These are phyloP conservation scores for Codiaeum variegatum DNA, from an alignment of 441 rosid species.

Conservation along the genomic window DNA sequence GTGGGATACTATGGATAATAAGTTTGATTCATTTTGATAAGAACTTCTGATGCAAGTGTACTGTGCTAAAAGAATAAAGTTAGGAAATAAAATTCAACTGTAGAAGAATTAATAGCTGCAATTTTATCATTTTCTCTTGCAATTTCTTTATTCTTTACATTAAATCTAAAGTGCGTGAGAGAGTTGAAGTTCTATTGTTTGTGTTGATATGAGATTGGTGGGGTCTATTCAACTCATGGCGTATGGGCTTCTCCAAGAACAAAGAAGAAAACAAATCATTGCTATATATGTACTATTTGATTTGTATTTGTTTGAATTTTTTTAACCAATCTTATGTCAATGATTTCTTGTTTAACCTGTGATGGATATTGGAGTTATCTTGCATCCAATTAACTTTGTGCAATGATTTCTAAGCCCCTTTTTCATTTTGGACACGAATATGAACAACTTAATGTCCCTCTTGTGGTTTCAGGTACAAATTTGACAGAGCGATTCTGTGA, in stretches of 20 bases:
- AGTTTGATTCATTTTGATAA: neutral
- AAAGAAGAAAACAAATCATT: neutral
- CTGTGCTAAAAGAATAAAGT: neutral
- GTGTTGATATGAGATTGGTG: neutral
- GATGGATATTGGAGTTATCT: neutral
- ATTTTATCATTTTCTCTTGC: neutral
- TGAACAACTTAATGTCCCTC: slow-evolving; percentile 20
- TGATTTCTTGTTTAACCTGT: neutral
- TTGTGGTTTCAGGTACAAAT: slow-evolving; percentile 61
- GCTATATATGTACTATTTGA: neutral
- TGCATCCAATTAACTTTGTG: neutral
- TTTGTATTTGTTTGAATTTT: neutral
- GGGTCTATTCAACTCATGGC: neutral
- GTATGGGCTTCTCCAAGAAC: neutral
- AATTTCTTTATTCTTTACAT: neutral
- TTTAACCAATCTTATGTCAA: neutral
- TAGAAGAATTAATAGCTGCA: neutral
- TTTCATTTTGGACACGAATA: slow-evolving; percentile 6
- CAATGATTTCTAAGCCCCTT: neutral
- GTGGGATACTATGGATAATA: neutral
- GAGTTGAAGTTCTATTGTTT: neutral
- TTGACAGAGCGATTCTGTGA: slow-evolving; percentile 78
- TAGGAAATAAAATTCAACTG: neutral
- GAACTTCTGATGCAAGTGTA: neutral
- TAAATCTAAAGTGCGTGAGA: neutral